Evolutionary conservation across 768 basidiomycete genomes (phyloP), one percentile per base, ranked within the genome.

Genomic region (Russula sp.): DNA sequence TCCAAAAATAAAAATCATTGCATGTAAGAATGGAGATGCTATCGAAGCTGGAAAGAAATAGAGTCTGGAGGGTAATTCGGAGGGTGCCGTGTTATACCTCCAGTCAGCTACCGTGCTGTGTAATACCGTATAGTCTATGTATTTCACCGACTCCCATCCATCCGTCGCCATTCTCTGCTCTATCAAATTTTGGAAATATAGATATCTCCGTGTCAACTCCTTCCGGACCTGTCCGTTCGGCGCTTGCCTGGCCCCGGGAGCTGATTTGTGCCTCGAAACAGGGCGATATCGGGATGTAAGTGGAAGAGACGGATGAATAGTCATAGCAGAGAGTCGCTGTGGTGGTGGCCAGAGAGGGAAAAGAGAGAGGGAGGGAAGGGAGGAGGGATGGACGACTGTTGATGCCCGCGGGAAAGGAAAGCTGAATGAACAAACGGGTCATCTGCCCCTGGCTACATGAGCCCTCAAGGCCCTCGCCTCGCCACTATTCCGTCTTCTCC

Each of bases 1-100:
- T 5, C 82, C 83, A 32, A 86, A 90, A 74, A 92, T 97, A 76
- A 97, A 98, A 81, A 98, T 99, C 64, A 94, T 99, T 68, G 96
- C 97, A 6, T 98, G 96, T 80, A 98, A 98, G 83, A 92, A 91
- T 72, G 92, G 90, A 38, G 93, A 94, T 69, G 90, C 88, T 20
- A 85, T 91, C 51, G 90, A 92, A 70, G 83, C 86, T 26, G 85
- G 84, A 62, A 94, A 91, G 81, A 92, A 92, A 77, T 90, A 69
- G 68, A 54, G 20, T 16, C 18, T 24, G 59, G n/a, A 22, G 38
- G 20, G 14, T 6, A 6, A 14, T 34, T 26, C 48, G 28, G 58
- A 36, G 56, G 42, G 28, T 36, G 63, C 34, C 34, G 55, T 13
- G 61, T 51, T 40, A 22, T 46, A 44, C 46, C 28, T 5, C 51